Evolutionary conservation across 2,329 filamentous ascomycete genomes (phyloP).

Genomic region (Hypomyces rosellus): DNA sequence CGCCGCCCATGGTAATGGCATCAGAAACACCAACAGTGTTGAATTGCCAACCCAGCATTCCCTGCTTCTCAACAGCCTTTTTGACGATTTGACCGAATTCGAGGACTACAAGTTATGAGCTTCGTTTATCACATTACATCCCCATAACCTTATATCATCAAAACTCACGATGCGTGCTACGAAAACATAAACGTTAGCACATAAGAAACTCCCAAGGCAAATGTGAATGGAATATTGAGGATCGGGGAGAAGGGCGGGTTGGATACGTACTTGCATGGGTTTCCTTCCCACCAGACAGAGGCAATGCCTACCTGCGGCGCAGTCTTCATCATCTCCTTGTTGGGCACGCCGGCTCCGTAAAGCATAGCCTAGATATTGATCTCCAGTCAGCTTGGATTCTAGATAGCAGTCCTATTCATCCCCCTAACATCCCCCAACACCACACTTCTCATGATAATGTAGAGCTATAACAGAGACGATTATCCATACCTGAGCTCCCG

Average conservation of each 20-base stretch:
- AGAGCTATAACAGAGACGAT: no score
- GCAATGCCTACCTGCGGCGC: slow-evolving; percentile 87
- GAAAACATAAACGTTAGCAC: background rate
- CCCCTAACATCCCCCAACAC: background rate
- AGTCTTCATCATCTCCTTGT: slow-evolving; percentile 78
- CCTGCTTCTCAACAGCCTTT: slow-evolving; percentile 68
- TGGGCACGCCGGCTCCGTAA: slow-evolving; percentile 83
- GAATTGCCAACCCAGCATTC: slow-evolving; percentile 92
- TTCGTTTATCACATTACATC: background rate
- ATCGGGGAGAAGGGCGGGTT: background rate
- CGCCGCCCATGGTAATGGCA: slow-evolving; percentile 90
- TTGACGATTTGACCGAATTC: slow-evolving; percentile 87
- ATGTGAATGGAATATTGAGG: no score
- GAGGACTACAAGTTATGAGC: slow-evolving; percentile 51
- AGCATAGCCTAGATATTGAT: slow-evolving; percentile 69
- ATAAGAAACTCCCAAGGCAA: background rate
- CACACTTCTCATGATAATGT: background rate
- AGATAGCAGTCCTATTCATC: background rate
- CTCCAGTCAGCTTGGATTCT: background rate
- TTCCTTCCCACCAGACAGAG: slow-evolving; percentile 96
- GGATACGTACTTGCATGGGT: slow-evolving; percentile 79
- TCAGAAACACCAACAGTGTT: slow-evolving; percentile 86
- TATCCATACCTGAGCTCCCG: slow-evolving; percentile 68
- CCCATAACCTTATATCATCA: slow-evolving; percentile 1
- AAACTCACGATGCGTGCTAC: slow-evolving; percentile 37